These are phyloP conservation scores for Juglanconis oblonga DNA, from an alignment of 2,329 filamentous ascomycete species.

Conservation along the genomic window DNA sequence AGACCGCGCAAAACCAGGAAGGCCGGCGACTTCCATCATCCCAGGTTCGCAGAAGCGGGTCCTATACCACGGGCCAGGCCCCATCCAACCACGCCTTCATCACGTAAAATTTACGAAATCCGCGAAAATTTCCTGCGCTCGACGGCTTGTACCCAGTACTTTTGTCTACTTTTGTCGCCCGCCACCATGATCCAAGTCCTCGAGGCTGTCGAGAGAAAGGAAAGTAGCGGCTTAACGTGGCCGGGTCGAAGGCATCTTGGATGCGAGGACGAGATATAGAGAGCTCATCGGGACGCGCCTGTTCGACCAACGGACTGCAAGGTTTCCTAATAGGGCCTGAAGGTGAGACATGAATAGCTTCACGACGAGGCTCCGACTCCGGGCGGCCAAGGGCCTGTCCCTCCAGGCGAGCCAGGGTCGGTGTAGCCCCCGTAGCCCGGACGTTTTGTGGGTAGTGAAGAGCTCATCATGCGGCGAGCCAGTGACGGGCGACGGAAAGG, in stretches of 20 bases:
- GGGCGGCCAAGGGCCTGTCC: neutral
- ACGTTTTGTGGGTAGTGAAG: neutral
- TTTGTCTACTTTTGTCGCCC: neutral
- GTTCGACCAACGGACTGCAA: neutral
- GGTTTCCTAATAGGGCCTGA: neutral
- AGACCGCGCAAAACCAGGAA: neutral
- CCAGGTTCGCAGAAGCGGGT: neutral
- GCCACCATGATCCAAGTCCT: neutral
- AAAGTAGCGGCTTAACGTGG: slow-evolving; percentile 8
- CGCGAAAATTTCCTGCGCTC: slow-evolving; percentile 3
- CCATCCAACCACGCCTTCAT: slow-evolving; percentile 7
- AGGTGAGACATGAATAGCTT: slow-evolving; percentile 10
- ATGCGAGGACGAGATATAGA: neutral
- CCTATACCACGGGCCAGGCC: neutral
- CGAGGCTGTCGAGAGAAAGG: neutral
- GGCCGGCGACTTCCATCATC: neutral
- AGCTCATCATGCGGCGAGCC: neutral
- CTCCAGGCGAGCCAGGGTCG: neutral
- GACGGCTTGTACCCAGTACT: neutral
- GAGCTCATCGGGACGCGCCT: neutral
- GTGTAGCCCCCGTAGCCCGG: neutral
- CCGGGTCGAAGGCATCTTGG: neutral
- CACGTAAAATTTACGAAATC: slow-evolving; percentile 11
- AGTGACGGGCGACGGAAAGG: neutral
- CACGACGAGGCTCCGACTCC: neutral